A percentile compares a stretch with the other conserved stretches of the same genome.
Conservation (phyloP, 768 basidiomycete genomes). For the Mycena alexandri region DNA sequence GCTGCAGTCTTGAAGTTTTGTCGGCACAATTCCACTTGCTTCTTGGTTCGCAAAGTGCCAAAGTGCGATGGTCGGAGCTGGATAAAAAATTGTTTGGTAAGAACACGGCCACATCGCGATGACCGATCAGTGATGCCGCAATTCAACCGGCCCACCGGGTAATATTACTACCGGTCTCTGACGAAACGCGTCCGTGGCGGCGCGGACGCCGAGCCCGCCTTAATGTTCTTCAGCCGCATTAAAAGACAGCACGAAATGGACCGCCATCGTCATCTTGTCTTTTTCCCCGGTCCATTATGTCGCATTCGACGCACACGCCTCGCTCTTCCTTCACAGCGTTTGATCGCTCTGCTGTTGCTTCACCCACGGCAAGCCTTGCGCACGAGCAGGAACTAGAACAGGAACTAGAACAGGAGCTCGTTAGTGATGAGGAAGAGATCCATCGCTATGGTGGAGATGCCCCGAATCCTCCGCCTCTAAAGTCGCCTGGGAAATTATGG, state of each 20-base stretch:
- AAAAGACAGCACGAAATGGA: too few relatives aligned
- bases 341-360: conserved; percentile 11
- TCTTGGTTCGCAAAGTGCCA: too few relatives aligned
- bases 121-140: background rate
- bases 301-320: background rate
- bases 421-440: conserved; percentile 37
- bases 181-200: background rate
- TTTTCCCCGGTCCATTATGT: too few relatives aligned
- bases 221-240: too few relatives aligned
- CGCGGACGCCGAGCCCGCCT: background rate
- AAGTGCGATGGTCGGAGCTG: too few relatives aligned
- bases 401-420: conserved; percentile 10
- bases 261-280: too few relatives aligned
- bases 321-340: conserved; percentile 26
- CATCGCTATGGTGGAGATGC: conserved; percentile 49
- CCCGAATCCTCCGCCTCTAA: conserved; percentile 42
- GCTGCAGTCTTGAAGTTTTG: too few relatives aligned
- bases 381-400: too few relatives aligned
- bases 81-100: too few relatives aligned
- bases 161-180: background rate
- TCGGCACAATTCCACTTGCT: too few relatives aligned
- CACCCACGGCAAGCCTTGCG: background rate
- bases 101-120: background rate
- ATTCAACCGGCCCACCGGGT: background rate
- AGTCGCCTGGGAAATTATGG: conserved; percentile 1